Percentiles rank a stretch among this genome's conserved stretches.
phyloP scores from a whole-genome alignment of 2,329 filamentous ascomycete genomes.

The Beauveria sp. region DNA sequence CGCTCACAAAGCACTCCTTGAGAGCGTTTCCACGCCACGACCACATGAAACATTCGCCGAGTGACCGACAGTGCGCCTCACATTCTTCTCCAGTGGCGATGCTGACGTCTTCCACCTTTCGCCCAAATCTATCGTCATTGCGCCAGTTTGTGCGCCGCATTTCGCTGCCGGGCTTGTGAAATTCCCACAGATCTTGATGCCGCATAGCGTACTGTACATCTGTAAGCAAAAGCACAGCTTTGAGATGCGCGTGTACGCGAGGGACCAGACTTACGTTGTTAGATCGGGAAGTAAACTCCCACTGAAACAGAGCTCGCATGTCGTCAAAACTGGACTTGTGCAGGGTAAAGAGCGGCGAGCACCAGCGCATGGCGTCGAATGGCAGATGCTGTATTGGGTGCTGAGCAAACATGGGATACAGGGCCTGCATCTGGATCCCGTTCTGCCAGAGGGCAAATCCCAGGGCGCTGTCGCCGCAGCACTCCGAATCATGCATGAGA shows the following conservation, averaged over 20 bases:
- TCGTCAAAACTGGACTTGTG: slow-evolving; percentile 11
- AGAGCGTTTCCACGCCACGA: neutral
- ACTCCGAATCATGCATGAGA: slow-evolving; percentile 8
- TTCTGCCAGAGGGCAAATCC: slow-evolving; percentile 5
- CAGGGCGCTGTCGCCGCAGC: slow-evolving; percentile 14
- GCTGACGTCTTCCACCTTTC: neutral
- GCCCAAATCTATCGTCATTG: slow-evolving; percentile 6
- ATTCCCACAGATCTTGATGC: slow-evolving; percentile 9
- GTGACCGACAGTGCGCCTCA: slow-evolving; percentile 1
- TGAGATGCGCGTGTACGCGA: no score
- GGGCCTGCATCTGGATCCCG: slow-evolving; percentile 10
- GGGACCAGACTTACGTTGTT: neutral
- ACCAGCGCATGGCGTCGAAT: slow-evolving; percentile 12
- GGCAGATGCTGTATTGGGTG: slow-evolving; percentile 5
- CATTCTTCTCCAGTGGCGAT: neutral
- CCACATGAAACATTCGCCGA: neutral
- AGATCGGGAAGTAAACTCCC: slow-evolving; percentile 12
- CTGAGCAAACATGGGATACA: slow-evolving; percentile 13
- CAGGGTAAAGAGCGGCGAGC: slow-evolving; percentile 12
- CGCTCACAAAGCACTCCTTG: neutral
- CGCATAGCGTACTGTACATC: neutral
- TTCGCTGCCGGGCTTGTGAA: neutral
- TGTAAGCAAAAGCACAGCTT: neutral
- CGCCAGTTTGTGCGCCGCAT: slow-evolving; percentile 4
- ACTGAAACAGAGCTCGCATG: slow-evolving; percentile 12